phyloP scores from a whole-genome alignment of 2,329 filamentous ascomycete species.

The Sarocladiaceae sp. region DNA sequence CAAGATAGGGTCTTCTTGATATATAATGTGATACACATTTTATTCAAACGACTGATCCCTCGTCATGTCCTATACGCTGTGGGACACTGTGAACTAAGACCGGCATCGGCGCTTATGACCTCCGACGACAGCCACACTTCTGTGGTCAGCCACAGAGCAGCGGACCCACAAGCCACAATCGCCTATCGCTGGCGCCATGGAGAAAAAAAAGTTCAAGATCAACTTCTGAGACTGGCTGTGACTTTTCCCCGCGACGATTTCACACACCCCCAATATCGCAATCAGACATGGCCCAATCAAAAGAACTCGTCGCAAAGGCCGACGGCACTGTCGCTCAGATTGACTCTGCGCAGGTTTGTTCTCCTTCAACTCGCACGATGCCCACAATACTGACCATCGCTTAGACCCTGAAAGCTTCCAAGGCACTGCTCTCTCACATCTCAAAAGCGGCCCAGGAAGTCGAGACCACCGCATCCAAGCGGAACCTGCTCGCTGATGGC shows the following conservation, averaged over 20 bases:
- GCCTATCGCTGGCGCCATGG: background rate
- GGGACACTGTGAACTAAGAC: slow-evolving; percentile 12
- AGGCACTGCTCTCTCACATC: slow-evolving; percentile 56
- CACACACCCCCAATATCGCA: background rate
- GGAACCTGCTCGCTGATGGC: slow-evolving; percentile 44
- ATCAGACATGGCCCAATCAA: slow-evolving; percentile 33
- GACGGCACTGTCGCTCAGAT: slow-evolving; percentile 27
- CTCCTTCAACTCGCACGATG: background rate
- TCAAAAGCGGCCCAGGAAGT: slow-evolving; percentile 46
- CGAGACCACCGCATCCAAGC: slow-evolving; percentile 43
- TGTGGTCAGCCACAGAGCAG: background rate
- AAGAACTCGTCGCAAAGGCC: slow-evolving; percentile 28
- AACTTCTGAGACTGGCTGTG: slow-evolving; percentile 13
- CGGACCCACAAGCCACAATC: slow-evolving; percentile 5
- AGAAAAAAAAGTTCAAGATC: slow-evolving; percentile 22
- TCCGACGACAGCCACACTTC: slow-evolving; percentile 19
- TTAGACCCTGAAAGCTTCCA: slow-evolving; percentile 56
- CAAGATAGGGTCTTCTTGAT: no score
- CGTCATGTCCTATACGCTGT: no score
- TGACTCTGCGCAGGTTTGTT: slow-evolving; percentile 34
- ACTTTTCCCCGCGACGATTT: slow-evolving; percentile 1
- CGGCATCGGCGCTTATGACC: slow-evolving; percentile 28
- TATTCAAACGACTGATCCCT: no score
- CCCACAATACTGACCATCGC: slow-evolving; percentile 11
- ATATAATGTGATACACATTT: no score